Conservation (phyloP, 1,284 basidiomycete genomes). For the Melampsora americana region DNA sequence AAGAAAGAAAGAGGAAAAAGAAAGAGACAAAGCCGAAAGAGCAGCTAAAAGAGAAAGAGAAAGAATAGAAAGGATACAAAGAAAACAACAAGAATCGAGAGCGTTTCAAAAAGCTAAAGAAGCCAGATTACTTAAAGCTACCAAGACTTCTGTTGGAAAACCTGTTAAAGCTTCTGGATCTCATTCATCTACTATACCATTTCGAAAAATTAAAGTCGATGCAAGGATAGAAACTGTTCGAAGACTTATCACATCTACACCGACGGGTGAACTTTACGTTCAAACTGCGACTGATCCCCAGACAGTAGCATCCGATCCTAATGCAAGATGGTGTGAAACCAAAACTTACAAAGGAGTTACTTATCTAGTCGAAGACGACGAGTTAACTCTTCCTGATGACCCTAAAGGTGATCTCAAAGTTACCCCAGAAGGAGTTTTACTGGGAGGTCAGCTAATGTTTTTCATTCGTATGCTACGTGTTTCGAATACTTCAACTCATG, state of each 20-base stretch:
- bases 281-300: neutral
- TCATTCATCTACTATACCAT: slow-evolving; percentile 7
- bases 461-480: neutral
- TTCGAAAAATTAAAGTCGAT: slow-evolving; percentile 37
- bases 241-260: slow-evolving; percentile 34
- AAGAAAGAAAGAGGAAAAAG: slow-evolving; percentile 36
- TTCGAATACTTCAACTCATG: neutral
- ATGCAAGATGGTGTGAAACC: slow-evolving; percentile 66
- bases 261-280: slow-evolving; percentile 33
- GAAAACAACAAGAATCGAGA: slow-evolving; percentile 30
- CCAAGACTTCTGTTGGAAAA: slow-evolving; percentile 31
- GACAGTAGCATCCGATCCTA: slow-evolving; percentile 27
- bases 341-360: slow-evolving; percentile 70
- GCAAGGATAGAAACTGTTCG: slow-evolving; percentile 40
- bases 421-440: slow-evolving; percentile 74
- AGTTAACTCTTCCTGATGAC: slow-evolving; percentile 78
- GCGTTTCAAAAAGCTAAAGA: slow-evolving; percentile 16
- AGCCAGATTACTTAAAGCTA: slow-evolving; percentile 22
- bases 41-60: slow-evolving; percentile 47
- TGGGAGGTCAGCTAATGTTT: slow-evolving; percentile 66
- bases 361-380: slow-evolving; percentile 79
- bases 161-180: slow-evolving; percentile 16
- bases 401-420: slow-evolving; percentile 87
- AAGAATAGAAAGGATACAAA: slow-evolving; percentile 51
- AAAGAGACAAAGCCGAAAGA: slow-evolving; percentile 37